These are phyloP conservation scores for Colletotrichum sp. DNA, from an alignment of 2,329 filamentous ascomycete species.

Conservation along the genomic window DNA sequence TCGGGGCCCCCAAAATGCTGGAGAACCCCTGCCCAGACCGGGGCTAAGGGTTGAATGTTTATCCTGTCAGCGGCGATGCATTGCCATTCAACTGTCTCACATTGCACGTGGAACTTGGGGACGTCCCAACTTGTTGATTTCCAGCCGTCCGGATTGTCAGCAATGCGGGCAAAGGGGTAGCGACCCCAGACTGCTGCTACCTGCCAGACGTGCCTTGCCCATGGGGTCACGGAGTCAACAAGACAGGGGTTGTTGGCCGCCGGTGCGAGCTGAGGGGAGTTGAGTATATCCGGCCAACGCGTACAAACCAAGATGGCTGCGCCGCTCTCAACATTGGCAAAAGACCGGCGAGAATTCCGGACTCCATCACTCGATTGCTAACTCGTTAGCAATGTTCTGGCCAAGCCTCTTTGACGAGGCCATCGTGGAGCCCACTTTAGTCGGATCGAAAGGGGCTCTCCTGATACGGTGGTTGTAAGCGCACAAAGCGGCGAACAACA, in stretches of 20 bases:
- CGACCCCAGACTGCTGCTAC: constrained; percentile 3
- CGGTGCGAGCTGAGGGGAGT: not conserved
- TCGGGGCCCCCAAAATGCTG: constrained; percentile 2
- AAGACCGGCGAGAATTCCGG: not conserved
- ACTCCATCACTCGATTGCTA: not conserved
- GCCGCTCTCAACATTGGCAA: not conserved
- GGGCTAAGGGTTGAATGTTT: constrained; percentile 11
- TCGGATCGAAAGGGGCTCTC: not conserved
- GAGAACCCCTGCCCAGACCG: constrained; percentile 12
- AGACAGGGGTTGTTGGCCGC: not conserved
- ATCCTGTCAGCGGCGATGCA: constrained; percentile 5
- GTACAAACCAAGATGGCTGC: not conserved
- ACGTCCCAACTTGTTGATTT: not conserved
- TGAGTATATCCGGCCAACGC: constrained; percentile 10
- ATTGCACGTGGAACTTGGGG: constrained; percentile 7
- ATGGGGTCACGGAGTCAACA: not conserved
- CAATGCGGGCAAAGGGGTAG: not conserved
- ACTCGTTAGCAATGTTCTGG: not conserved
- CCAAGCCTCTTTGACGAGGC: not conserved
- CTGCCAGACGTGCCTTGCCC: not conserved
- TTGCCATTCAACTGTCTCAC: not conserved
- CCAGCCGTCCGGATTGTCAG: not conserved
- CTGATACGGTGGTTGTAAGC: not conserved
- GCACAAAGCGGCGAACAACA: not conserved
- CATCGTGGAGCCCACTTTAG: not conserved